These are phyloP conservation scores for Populus tremula DNA, from an alignment of 345 rosid genomes.

Conservation along the genomic window DNA sequence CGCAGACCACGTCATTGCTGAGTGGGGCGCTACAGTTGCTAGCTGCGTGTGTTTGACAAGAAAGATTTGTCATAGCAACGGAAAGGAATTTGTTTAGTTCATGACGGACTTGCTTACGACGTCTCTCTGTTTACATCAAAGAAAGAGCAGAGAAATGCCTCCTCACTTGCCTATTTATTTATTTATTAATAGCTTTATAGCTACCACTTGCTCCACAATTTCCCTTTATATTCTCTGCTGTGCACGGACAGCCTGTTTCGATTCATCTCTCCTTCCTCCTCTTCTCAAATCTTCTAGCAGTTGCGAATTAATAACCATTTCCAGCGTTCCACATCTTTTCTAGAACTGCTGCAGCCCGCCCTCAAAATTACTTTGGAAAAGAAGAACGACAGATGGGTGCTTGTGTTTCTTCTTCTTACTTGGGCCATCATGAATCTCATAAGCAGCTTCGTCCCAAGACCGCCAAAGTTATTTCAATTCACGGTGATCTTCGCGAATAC, in stretches of 20 bases:
- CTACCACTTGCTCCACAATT: background rate
- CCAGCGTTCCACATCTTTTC: background rate
- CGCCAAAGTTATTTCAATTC: conserved; percentile 58
- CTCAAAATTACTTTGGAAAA: background rate
- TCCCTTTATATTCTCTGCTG: background rate
- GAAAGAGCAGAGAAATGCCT: background rate
- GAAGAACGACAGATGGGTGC: conserved; percentile 44
- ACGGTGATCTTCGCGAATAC: conserved; percentile 64
- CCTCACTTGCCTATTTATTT: background rate
- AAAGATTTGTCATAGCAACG: background rate
- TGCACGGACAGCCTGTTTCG: background rate
- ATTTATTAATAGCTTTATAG: background rate
- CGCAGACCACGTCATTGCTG: conserved; percentile 17
- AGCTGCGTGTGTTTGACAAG: background rate
- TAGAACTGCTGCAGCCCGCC: background rate
- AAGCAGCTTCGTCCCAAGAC: conserved; percentile 21
- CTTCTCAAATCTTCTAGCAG: background rate
- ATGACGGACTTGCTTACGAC: conserved; percentile 7
- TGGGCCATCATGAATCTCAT: background rate
- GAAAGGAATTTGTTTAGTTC: background rate
- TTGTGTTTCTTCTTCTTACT: conserved; percentile 41
- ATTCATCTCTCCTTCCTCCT: background rate
- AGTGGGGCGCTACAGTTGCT: background rate
- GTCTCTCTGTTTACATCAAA: background rate
- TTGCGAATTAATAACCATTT: background rate